Conservation (phyloP, 371 early-diverging fungal genomes). For the Saksenaea vasiformis region DNA sequence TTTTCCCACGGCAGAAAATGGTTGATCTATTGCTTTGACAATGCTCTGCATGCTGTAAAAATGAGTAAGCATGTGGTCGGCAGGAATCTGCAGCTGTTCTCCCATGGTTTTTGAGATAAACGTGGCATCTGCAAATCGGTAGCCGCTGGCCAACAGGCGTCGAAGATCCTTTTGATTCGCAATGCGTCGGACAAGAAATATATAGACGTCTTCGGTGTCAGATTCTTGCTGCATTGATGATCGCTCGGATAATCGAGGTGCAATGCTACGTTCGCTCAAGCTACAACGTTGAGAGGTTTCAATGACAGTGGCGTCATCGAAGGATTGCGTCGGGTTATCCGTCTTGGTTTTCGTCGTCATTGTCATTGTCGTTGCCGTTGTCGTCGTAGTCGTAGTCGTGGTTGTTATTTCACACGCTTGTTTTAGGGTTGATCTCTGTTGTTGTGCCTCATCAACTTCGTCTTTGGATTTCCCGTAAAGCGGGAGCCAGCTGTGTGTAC, state of each 20-base stretch:
- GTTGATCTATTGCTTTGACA: conserved; percentile 12
- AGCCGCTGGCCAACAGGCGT: conserved; percentile 36
- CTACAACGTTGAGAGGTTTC: conserved; percentile 12
- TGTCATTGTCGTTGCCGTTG: background rate
- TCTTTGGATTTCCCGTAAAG: background rate
- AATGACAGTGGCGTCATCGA: conserved; percentile 16
- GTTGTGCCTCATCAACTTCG: background rate
- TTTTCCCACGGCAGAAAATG: background rate
- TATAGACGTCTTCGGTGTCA: conserved; percentile 30
- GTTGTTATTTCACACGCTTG: too few relatives aligned
- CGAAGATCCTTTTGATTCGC: conserved; percentile 21
- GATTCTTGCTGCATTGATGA: conserved; percentile 10
- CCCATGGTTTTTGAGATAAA: conserved; percentile 47
- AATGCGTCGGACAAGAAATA: conserved; percentile 37
- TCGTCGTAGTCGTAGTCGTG: too few relatives aligned
- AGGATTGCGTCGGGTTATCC: background rate
- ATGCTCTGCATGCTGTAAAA: conserved; percentile 40
- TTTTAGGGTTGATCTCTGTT: background rate
- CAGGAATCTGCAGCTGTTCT: conserved; percentile 31
- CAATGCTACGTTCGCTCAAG: background rate
- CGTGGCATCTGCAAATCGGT: conserved; percentile 41
- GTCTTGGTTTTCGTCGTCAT: background rate
- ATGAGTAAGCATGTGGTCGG: conserved; percentile 35
- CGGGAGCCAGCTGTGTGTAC: conserved; percentile 5
- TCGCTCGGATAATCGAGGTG: background rate